These are phyloP conservation scores for Colletotrichum neosansevieriae DNA, from an alignment of 2,329 filamentous ascomycete genomes.

Conservation along the genomic window DNA sequence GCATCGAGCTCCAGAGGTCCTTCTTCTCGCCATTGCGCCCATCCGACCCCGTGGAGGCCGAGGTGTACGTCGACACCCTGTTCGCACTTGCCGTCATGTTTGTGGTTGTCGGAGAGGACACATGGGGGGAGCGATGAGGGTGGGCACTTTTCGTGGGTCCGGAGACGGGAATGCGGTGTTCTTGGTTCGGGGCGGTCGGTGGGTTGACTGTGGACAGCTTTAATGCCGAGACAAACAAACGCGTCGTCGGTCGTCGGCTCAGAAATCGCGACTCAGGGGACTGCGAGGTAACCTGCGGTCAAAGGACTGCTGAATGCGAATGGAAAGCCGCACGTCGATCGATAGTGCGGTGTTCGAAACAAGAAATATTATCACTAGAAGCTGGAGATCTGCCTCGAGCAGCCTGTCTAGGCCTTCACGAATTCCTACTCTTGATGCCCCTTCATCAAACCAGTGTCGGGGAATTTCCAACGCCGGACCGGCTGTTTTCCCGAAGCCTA, in stretches of 20 bases:
- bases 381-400: not conserved
- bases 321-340: too few relatives aligned
- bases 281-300: not conserved
- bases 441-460: slow-evolving; percentile 34
- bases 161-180: slow-evolving; percentile 11
- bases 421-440: slow-evolving; percentile 13
- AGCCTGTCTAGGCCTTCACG: slow-evolving; percentile 3
- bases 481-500: slow-evolving; percentile 38
- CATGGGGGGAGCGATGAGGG: slow-evolving; percentile 19
- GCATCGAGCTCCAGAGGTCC: slow-evolving; percentile 94
- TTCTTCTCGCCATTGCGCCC: slow-evolving; percentile 78
- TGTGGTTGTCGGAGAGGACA: slow-evolving; percentile 22
- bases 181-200: slow-evolving; percentile 8
- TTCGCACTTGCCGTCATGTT: slow-evolving; percentile 66
- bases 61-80: slow-evolving; percentile 70
- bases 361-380: slow-evolving; percentile 10
- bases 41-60: slow-evolving; percentile 65
- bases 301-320: not conserved
- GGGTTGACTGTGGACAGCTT: slow-evolving; percentile 34
- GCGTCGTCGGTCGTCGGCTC: slow-evolving; percentile 21
- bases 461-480: slow-evolving; percentile 37
- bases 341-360: not conserved
- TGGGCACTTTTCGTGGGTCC: slow-evolving; percentile 13
- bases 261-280: slow-evolving; percentile 30
- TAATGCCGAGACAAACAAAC: slow-evolving; percentile 32